Conservation (phyloP, 169 alveolate species). For the Plasmodium chabaudi region DNA sequence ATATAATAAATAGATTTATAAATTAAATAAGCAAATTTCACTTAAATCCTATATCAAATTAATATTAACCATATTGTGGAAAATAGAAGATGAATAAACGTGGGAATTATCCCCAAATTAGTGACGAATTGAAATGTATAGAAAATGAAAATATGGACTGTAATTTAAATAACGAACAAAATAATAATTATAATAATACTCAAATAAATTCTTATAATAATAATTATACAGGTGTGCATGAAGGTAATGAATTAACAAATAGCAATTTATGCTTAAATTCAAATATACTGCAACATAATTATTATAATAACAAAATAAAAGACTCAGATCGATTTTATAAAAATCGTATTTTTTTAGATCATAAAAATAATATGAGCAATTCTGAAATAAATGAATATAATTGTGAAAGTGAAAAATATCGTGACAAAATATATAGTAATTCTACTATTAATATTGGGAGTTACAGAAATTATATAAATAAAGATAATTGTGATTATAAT, state of each 20-base stretch:
- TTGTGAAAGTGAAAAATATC: background rate
- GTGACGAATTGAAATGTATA: background rate
- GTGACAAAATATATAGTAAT: too few relatives aligned
- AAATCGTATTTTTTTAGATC: background rate
- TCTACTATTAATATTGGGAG: too few relatives aligned
- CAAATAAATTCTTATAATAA: slow-evolving; percentile 14
- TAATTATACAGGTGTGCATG: slow-evolving; percentile 6
- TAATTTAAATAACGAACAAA: slow-evolving; percentile 2
- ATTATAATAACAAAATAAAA: slow-evolving; percentile 13
- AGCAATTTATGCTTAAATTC: slow-evolving; percentile 5
- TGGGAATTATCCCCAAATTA: background rate
- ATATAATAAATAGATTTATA: too few relatives aligned
- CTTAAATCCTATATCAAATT: too few relatives aligned
- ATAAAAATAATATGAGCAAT: slow-evolving; percentile 10
- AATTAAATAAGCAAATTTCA: too few relatives aligned
- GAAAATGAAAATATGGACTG: slow-evolving; percentile 4
- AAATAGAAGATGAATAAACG: background rate
- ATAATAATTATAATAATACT: background rate
- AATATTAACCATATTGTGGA: too few relatives aligned
- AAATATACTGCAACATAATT: slow-evolving; percentile 11
- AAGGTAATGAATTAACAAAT: slow-evolving; percentile 2
- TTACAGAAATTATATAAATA: too few relatives aligned
- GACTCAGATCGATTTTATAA: background rate
- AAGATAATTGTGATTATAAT: too few relatives aligned
- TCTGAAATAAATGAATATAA: background rate